Evolutionary conservation across 768 basidiomycete species (phyloP), one percentile per base, ranked within the genome.

Genomic region (Imleria badia): DNA sequence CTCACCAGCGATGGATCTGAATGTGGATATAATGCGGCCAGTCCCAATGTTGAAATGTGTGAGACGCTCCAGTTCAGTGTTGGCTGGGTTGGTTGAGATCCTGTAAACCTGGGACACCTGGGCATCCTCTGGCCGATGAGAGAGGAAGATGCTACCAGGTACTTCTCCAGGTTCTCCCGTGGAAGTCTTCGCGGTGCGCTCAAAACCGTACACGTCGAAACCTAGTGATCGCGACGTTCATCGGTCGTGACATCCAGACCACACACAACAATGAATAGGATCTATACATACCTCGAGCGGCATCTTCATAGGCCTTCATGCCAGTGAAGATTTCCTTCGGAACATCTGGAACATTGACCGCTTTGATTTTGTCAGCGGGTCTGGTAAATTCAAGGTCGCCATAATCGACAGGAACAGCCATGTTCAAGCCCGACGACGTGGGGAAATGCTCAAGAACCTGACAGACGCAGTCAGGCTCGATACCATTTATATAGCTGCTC

Each of bases 21-120:
- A 74, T 5, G 51, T 47, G 15, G 59, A 60, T 54, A 78, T 71
- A 9, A 60, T 72, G 17, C 76, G 64, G 8, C 76, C 75, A 1
- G 69, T 65, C 31, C 68, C 71, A n/a, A 75, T 56, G 48, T 77
- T 65, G 51, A 77, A 77, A 61, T 75, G 56, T 3, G 75, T 75
- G 61, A 77, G 59, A 39, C 76, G 67, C 23, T 72, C 65, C 15
- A 73, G 52, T n/a, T 63, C 62, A 14, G 56, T 57, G 26, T 58
- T 55, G 23, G 52, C 34, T 1, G 73, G 56, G 33, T 72, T 63
- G 7, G 63, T 51, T 2, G 72, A 61, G 26, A 77, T 68, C 40
- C 70, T 67, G 51, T 69, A 77, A 33, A 73, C 54, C 48, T 77
- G 74, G 5, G 63, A 52, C 43, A 77, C 72, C 33, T 75, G 76